These are phyloP conservation scores for Heterobasidion parviporum DNA, from an alignment of 1,284 basidiomycete species.

Conservation along the genomic window DNA sequence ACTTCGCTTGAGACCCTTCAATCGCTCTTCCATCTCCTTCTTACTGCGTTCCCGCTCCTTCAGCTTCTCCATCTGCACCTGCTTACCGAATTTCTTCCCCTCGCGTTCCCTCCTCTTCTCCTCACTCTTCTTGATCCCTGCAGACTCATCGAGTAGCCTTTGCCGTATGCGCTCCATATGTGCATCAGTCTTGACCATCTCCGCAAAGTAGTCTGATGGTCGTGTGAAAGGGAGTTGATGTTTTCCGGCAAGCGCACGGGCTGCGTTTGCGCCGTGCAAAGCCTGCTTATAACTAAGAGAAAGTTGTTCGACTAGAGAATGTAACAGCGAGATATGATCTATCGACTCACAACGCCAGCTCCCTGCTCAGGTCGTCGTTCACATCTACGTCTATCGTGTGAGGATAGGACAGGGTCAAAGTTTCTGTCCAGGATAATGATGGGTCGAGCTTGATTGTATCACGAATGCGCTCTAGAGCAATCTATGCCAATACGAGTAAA, in stretches of 20 bases:
- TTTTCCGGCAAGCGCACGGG: slow-evolving; percentile 66
- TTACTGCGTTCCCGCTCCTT: slow-evolving; percentile 67
- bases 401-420: slow-evolving; percentile 69
- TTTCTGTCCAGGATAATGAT: slow-evolving; percentile 81
- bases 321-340: neutral
- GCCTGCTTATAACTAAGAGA: slow-evolving; percentile 87
- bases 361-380: slow-evolving; percentile 86
- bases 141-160: slow-evolving; percentile 82
- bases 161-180: slow-evolving; percentile 98
- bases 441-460: slow-evolving; percentile 73
- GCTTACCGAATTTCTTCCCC: slow-evolving; percentile 97
- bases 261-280: slow-evolving; percentile 71
- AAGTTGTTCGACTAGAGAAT: neutral
- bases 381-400: slow-evolving; percentile 73
- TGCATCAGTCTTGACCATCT: slow-evolving; percentile 97
- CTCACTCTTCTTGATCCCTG: slow-evolving; percentile 87
- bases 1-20: slow-evolving; percentile 87
- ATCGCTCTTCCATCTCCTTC: slow-evolving; percentile 81
- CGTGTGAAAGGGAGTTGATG: slow-evolving; percentile 83
- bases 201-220: slow-evolving; percentile 95
- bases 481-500: slow-evolving; percentile 31
- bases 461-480: slow-evolving; percentile 75
- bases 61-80: slow-evolving; percentile 85
- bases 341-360: slow-evolving; percentile 85
- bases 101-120: slow-evolving; percentile 89